Conservation (phyloP, 1,139 yeast genomes). For the Debaryomyces udenii region DNA sequence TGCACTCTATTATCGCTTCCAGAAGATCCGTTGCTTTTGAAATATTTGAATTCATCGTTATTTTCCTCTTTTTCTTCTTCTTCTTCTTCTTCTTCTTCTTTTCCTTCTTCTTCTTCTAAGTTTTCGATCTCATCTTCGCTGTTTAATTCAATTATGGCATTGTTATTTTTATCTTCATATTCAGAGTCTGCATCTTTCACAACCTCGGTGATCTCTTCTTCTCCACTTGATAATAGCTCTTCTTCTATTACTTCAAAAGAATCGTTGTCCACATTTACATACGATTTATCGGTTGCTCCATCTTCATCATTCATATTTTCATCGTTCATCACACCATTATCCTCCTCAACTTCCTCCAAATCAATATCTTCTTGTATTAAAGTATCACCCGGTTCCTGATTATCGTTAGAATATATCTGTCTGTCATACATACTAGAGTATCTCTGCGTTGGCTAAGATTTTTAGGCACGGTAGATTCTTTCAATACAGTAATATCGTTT, state of each 20-base stretch:
- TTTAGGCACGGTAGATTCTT: too few relatives aligned
- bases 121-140: conserved; percentile 21
- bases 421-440: conserved; percentile 6
- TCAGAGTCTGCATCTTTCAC: conserved; percentile 12
- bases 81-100: background rate
- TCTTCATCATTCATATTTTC: conserved; percentile 4
- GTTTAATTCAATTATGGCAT: conserved; percentile 17
- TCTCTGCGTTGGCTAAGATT: too few relatives aligned
- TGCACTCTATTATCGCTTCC: background rate
- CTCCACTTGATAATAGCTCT: conserved; percentile 13
- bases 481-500: too few relatives aligned
- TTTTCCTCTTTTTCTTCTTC: conserved; percentile 4
- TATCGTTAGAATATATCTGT: background rate
- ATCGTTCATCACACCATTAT: background rate
- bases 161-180: conserved; percentile 19
- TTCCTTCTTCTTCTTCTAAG: conserved; percentile 15
- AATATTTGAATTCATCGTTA: background rate
- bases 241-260: conserved; percentile 34
- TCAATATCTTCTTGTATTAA: background rate
- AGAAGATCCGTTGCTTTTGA: background rate
- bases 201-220: conserved; percentile 20
- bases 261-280: conserved; percentile 2
- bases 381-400: background rate
- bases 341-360: conserved; percentile 1
- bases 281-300: background rate